Conservation (phyloP, 75 land plant species). For the Pinus taeda region DNA sequence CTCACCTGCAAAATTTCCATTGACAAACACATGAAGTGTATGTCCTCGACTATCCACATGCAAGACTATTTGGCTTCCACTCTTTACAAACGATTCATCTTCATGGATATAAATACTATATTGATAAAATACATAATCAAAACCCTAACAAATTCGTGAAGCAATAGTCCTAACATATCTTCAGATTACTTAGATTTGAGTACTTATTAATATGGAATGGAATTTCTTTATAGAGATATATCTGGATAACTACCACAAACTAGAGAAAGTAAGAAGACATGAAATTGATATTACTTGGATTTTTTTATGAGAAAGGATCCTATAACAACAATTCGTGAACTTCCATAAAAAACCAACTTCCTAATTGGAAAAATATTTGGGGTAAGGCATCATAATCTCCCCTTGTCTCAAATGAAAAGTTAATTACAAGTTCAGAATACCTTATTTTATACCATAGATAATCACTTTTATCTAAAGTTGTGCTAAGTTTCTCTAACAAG, state of each 20-base stretch:
- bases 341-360: not conserved
- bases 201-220: too few relatives aligned
- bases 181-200: too few relatives aligned
- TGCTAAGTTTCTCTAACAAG: slow-evolving; percentile 61
- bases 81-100: slow-evolving; percentile 12
- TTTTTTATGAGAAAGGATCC: too few relatives aligned
- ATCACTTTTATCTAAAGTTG: slow-evolving; percentile 65
- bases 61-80: slow-evolving; percentile 4
- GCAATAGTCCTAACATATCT: too few relatives aligned
- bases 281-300: too few relatives aligned
- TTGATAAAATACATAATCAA: not conserved
- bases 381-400: not conserved
- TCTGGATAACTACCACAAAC: too few relatives aligned
- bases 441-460: slow-evolving; percentile 87
- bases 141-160: too few relatives aligned
- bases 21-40: slow-evolving; percentile 25
- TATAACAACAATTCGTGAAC: not conserved
- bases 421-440: slow-evolving; percentile 21
- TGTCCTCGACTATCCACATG: slow-evolving; percentile 21
- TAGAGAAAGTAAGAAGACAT: too few relatives aligned
- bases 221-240: too few relatives aligned
- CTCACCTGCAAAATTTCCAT: too few relatives aligned
- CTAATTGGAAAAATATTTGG: not conserved
- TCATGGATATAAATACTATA: slow-evolving; percentile 23
- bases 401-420: not conserved